A percentile compares a stretch with the other conserved stretches of the same genome.
phyloP scores from a whole-genome alignment of 805 yeast species.

The Metschnikowia sp. region DNA sequence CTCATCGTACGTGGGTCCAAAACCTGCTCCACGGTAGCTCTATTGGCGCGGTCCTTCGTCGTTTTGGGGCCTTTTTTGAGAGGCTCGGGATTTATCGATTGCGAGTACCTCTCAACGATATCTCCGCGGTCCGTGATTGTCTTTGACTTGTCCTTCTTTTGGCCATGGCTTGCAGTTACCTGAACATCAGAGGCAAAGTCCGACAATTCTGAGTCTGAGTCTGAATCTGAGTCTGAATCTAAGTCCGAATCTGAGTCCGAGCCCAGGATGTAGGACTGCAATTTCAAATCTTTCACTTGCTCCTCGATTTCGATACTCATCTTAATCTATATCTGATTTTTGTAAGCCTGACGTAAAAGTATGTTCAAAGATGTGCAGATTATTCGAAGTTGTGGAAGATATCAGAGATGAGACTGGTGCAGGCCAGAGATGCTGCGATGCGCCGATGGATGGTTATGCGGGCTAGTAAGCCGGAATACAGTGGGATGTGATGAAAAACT shows the following conservation, averaged over 20 bases:
- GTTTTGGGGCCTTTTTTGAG: constrained; percentile 55
- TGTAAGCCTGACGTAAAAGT: too few species aligned
- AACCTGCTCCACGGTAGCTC: constrained; percentile 97
- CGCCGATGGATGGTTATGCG: not conserved
- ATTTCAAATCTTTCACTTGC: constrained; percentile 1
- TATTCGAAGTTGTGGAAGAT: not conserved
- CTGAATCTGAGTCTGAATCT: not conserved
- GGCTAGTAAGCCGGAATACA: not conserved
- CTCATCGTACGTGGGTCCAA: constrained; percentile 89
- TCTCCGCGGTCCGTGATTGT: constrained; percentile 39
- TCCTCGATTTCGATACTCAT: constrained; percentile 2
- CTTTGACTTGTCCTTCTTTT: constrained; percentile 7
- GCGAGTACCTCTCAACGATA: constrained; percentile 60
- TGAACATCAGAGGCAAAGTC: constrained; percentile 5
- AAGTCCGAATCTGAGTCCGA: not conserved
- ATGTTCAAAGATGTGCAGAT: too few species aligned
- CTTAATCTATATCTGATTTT: not conserved
- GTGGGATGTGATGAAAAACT: not conserved
- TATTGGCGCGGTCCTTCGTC: constrained; percentile 78
- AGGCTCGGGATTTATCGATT: constrained; percentile 62
- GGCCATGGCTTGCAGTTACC: not conserved
- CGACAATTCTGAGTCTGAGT: not conserved
- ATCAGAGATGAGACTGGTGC: constrained; percentile 6
- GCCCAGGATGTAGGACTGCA: constrained; percentile 4
- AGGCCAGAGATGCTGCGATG: constrained; percentile 4